These are phyloP conservation scores for Ophiobolus disseminans DNA, from an alignment of 2,329 filamentous ascomycete genomes.

Conservation along the genomic window DNA sequence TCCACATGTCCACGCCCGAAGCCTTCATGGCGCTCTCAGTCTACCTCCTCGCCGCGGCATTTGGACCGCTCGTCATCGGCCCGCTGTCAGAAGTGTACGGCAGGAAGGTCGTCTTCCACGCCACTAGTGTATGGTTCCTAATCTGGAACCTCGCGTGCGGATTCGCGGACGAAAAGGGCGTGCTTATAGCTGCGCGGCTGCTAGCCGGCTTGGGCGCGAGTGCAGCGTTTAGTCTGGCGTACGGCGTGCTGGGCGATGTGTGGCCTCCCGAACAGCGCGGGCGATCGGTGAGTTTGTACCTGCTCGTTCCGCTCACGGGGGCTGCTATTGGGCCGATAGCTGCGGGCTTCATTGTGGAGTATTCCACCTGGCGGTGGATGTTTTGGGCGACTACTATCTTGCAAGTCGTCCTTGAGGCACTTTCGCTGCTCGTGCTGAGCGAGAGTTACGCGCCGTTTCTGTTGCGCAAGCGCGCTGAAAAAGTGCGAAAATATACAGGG, in stretches of 20 bases:
- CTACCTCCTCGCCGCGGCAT: slow-evolving; percentile 37
- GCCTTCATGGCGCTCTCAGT: slow-evolving; percentile 36
- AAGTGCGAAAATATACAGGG: slow-evolving; percentile 59
- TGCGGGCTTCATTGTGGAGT: slow-evolving; percentile 35
- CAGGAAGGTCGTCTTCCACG: slow-evolving; percentile 27
- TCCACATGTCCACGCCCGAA: slow-evolving; percentile 30
- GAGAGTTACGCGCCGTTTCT: slow-evolving; percentile 58
- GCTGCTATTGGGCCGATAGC: slow-evolving; percentile 34
- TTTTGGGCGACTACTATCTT: slow-evolving; percentile 38
- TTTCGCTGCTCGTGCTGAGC: slow-evolving; percentile 42
- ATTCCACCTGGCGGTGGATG: slow-evolving; percentile 40
- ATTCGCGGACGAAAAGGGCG: slow-evolving; percentile 31
- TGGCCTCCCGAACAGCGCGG: slow-evolving; percentile 35
- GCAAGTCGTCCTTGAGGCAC: slow-evolving; percentile 36
- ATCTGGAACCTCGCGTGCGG: slow-evolving; percentile 37
- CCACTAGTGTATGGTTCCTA: slow-evolving; percentile 33
- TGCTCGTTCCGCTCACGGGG: slow-evolving; percentile 29
- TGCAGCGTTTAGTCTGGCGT: slow-evolving; percentile 29
- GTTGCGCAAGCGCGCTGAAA: slow-evolving; percentile 42
- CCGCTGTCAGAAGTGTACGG: slow-evolving; percentile 41
- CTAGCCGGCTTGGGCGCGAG: slow-evolving; percentile 37
- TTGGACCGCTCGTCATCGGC: slow-evolving; percentile 38
- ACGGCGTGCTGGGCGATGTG: slow-evolving; percentile 33
- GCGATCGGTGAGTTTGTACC: slow-evolving; percentile 25
- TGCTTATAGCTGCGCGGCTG: slow-evolving; percentile 33